Evolutionary conservation across 163 green algal species (phyloP).

Genomic region (Scenedesmus sp.): DNA sequence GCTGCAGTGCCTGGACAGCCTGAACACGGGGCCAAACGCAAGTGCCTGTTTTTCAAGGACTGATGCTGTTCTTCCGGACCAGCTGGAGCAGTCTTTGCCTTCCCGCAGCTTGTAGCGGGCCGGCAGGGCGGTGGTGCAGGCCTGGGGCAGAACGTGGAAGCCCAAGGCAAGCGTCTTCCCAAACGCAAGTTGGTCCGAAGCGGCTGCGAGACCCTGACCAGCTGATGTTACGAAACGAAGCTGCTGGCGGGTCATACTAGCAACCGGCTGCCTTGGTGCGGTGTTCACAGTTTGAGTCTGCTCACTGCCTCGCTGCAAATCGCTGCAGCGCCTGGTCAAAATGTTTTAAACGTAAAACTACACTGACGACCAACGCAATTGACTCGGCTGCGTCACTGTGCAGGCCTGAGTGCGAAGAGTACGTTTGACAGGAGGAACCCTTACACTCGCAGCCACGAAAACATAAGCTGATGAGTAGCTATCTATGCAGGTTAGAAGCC

Average conservation of each 20-base stretch:
- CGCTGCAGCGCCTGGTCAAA: not conserved
- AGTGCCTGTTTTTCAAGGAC: slow-evolving; percentile 29
- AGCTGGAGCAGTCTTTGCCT: not conserved
- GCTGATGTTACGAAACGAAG: not conserved
- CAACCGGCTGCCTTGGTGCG: not conserved
- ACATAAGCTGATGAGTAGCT: too few species aligned
- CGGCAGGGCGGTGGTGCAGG: slow-evolving; percentile 17
- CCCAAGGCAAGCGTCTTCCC: not conserved
- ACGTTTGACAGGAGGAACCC: too few species aligned
- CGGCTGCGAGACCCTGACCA: not conserved
- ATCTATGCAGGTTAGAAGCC: too few species aligned
- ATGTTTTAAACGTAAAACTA: not conserved
- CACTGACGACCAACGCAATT: not conserved
- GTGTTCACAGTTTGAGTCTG: not conserved
- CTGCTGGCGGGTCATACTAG: not conserved
- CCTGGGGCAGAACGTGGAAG: slow-evolving; percentile 3
- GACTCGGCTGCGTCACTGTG: too few species aligned
- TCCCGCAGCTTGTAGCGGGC: slow-evolving; percentile 9
- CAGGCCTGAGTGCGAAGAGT: too few species aligned
- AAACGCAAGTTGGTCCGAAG: slow-evolving; percentile 6
- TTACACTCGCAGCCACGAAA: too few species aligned
- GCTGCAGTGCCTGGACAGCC: not conserved
- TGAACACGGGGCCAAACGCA: slow-evolving; percentile 5
- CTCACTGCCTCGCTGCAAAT: not conserved
- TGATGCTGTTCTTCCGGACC: slow-evolving; percentile 12